These are phyloP conservation scores for Gossypium schwendimanii DNA, from an alignment of 441 rosid species.

Conservation along the genomic window DNA sequence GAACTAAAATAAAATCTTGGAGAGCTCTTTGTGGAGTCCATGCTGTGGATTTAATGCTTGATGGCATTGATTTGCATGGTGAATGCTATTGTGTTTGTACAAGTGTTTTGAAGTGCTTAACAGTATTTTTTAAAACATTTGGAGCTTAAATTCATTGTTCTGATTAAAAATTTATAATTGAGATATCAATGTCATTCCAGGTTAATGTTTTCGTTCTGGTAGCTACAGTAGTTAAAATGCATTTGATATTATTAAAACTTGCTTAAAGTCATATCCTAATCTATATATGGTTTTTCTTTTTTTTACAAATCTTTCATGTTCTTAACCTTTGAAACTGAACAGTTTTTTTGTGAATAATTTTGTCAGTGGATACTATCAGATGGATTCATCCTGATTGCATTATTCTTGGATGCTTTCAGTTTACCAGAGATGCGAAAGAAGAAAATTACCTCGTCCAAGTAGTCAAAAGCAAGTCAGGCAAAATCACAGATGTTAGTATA, in stretches of 20 bases:
- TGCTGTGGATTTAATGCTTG: background rate
- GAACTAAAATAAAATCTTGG: background rate
- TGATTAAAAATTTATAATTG: background rate
- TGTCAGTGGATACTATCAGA: conserved; percentile 84
- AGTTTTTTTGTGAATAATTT: conserved; percentile 24
- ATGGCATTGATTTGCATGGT: background rate
- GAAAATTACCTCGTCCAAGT: conserved; percentile 75
- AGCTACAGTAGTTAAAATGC: background rate
- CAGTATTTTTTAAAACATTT: background rate
- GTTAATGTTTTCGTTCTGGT: background rate
- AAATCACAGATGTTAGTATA: conserved; percentile 63
- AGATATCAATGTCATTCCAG: background rate
- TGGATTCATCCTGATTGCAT: conserved; percentile 79
- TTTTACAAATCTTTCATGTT: background rate
- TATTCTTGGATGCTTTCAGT: conserved; percentile 65
- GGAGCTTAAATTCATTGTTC: background rate
- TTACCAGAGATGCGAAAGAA: conserved; percentile 54
- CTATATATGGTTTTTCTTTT: background rate
- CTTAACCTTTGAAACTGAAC: conserved; percentile 25
- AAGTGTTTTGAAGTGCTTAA: background rate
- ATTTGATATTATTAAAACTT: background rate
- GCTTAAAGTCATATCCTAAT: background rate
- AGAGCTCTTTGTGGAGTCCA: background rate
- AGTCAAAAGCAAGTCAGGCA: conserved; percentile 62
- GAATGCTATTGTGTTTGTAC: background rate